These are phyloP conservation scores for Leishmania gerbilli DNA, from an alignment of 208 protist species.

Conservation along the genomic window DNA sequence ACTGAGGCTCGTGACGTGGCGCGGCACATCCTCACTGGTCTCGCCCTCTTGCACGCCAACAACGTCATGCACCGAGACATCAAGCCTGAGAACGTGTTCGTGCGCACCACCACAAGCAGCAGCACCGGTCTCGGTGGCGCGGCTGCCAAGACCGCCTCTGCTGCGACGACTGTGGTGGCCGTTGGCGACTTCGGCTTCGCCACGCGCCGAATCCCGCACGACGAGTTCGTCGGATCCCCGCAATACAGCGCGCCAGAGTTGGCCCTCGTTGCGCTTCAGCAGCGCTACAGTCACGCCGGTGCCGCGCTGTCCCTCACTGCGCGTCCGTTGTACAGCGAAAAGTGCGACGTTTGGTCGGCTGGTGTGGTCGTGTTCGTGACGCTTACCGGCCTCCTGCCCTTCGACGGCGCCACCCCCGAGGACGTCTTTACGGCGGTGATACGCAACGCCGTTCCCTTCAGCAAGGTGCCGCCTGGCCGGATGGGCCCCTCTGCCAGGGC, in stretches of 20 bases:
- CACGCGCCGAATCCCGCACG: constrained; percentile 52
- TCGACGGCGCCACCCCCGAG: constrained; percentile 60
- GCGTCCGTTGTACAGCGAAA: constrained; percentile 79
- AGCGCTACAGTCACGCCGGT: constrained; percentile 14
- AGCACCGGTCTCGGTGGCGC: background rate
- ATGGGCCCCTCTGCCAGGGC: constrained; percentile 48
- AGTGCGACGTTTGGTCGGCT: constrained; percentile 92
- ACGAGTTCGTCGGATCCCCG: constrained; percentile 73
- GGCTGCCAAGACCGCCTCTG: background rate
- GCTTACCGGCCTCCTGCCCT: constrained; percentile 82
- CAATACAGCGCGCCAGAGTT: constrained; percentile 89
- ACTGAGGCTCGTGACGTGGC: constrained; percentile 92
- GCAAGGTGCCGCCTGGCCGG: constrained; percentile 31
- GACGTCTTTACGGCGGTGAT: constrained; percentile 74
- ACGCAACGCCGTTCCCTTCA: constrained; percentile 46
- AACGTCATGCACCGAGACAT: constrained; percentile 99
- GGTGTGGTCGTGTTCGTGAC: constrained; percentile 86
- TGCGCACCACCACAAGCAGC: constrained; percentile 66
- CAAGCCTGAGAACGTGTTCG: constrained; percentile 99
- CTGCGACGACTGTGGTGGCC: constrained; percentile 55
- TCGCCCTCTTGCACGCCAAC: constrained; percentile 93
- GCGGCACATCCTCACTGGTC: constrained; percentile 94
- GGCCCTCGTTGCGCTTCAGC: constrained; percentile 61
- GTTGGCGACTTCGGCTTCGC: constrained; percentile 98
- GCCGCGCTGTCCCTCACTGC: constrained; percentile 6